Base-by-base conservation (phyloP, 306 rosid genomes). In the Trifolium dubium region DNA sequence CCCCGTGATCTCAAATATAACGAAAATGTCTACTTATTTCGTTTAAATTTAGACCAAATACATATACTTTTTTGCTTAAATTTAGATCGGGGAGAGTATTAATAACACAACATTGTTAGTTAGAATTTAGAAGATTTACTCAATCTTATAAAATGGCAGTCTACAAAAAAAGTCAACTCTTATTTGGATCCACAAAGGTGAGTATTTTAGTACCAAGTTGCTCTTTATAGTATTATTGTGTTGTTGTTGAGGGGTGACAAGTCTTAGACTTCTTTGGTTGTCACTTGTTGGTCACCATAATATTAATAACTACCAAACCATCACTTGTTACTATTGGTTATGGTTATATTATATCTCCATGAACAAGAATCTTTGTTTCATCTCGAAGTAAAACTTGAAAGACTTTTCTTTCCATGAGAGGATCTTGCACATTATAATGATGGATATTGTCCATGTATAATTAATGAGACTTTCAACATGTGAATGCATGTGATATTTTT, bases 81-180 rank as follows among this genome's bases (percentile, higher is more conserved):
- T 37, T 37, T 37, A 37, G 1, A 6, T 37, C 35, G 5, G 35
- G 5, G 35, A 37, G 40, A 37, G 40, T 37, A 37, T 7, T 37
- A 7, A 37, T 37, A 44, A 44, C 15, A 12, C 23, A 34, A 62
- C 13, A 34, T n/a, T 62, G 11, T 34, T 14, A 8, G 34, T 5
- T 5, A 56, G 15, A 61, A 32, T 3, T n/a, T n/a, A n/a, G n/a
- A n/a, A n/a, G n/a, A n/a, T n/a, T 13, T 58, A 61, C 12, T 4
- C 8, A 12, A 14, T n/a, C 12, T 34, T 61, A 34, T 8, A 61
- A 61, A 34, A 34, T 37, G 68, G 10, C 35, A 39, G 69, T 32
- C n/a, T 37, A 37, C 14, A 62, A 62, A 62, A 61, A 63, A 39
- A 17, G 69, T 64, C 69, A 64, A 64, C 69, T 64, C 69, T 64